Percentiles rank a stretch among this genome's conserved stretches.
phyloP scores from a whole-genome alignment of 352 stramenopile genomes.

The Globisporangium acanthophoron region DNA sequence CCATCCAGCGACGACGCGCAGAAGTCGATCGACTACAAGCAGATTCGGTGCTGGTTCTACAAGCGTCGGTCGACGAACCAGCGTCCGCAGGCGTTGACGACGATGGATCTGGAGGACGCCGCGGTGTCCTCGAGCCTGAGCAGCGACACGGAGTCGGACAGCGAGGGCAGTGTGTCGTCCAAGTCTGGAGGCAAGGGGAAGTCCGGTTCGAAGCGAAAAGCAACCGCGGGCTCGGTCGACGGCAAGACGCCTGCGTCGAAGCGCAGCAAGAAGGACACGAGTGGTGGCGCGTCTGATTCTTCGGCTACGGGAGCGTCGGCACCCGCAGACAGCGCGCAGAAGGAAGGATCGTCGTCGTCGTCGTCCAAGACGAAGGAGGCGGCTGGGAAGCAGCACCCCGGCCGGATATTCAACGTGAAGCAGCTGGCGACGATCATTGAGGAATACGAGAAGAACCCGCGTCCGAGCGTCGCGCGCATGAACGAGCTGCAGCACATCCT shows the following conservation, averaged over 20 bases:
- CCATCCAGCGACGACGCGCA: slow-evolving; percentile 49
- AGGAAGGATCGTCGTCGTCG: background rate
- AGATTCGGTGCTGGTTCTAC: slow-evolving; percentile 87
- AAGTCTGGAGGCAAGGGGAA: slow-evolving; percentile 22
- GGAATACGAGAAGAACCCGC: slow-evolving; percentile 80
- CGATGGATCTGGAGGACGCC: slow-evolving; percentile 46
- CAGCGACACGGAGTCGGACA: slow-evolving; percentile 68
- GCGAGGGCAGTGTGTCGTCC: slow-evolving; percentile 27
- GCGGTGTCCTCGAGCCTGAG: slow-evolving; percentile 42
- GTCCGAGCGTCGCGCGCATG: slow-evolving; percentile 50
- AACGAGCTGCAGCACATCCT: slow-evolving; percentile 67
- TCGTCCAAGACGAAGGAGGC: slow-evolving; percentile 6
- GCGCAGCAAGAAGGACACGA: slow-evolving; percentile 20
- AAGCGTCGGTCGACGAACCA: slow-evolving; percentile 77
- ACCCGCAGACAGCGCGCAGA: background rate
- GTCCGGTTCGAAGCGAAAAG: slow-evolving; percentile 13
- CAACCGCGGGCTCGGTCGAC: slow-evolving; percentile 9
- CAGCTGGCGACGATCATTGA: slow-evolving; percentile 81
- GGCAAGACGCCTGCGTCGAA: slow-evolving; percentile 22
- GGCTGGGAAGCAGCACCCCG: slow-evolving; percentile 29
- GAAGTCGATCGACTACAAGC: slow-evolving; percentile 79
- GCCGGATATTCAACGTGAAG: slow-evolving; percentile 82
- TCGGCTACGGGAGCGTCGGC: slow-evolving; percentile 9
- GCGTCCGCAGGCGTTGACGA: slow-evolving; percentile 58
- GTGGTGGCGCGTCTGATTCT: background rate